Evolutionary conservation across 345 rosid genomes (phyloP), one percentile per base, ranked within the genome.

Genomic region (Noccaea caerulescens): DNA sequence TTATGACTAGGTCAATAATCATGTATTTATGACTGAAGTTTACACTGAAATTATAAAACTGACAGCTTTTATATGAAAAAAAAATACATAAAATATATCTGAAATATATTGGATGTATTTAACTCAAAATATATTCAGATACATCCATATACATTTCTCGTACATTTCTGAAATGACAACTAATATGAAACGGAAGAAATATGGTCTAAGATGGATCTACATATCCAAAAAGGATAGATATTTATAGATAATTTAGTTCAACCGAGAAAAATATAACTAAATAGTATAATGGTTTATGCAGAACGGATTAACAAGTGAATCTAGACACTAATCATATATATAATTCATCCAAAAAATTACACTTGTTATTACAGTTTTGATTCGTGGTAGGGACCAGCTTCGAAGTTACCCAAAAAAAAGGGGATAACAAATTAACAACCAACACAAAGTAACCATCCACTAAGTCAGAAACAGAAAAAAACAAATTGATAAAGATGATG

Each of bases 401-500:
- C 5, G 14, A 44, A 23, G 25, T 47, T 10, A 58, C 56, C 46
- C 30, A 72, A 20, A 14, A 13, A 53, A 27, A 16, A 54, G 27
- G 6, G 32, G 33, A 45, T 63, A 63, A 36, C 23, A 20, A 20
- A 20, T 20, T 20, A 20, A 20, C 0, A 20, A 20, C 23, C 23
- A 20, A 20, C 23, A 20, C 23, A 54, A 13, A 27, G 30, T 27
- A 27, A 27, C 30, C 30, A 27, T 27, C 76, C 49, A 54, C 20
- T 37, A 63, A 1, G 47, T 53, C 56, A 13, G 6, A 49, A 51
- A 16, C n/a, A 66, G 25, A 2, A 33, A 11, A 20, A 20, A 10
- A 9, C 39, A 63, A 72, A 43, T 23, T 49, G 34, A 70, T 70
- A 11, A 59, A 51, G 45, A 65, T 14, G 27, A 42, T 23, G 16